Evolutionary conservation across 305 asterid species (phyloP), one percentile per base, ranked within the genome.

Genomic region (Fraxinus dipetala): DNA sequence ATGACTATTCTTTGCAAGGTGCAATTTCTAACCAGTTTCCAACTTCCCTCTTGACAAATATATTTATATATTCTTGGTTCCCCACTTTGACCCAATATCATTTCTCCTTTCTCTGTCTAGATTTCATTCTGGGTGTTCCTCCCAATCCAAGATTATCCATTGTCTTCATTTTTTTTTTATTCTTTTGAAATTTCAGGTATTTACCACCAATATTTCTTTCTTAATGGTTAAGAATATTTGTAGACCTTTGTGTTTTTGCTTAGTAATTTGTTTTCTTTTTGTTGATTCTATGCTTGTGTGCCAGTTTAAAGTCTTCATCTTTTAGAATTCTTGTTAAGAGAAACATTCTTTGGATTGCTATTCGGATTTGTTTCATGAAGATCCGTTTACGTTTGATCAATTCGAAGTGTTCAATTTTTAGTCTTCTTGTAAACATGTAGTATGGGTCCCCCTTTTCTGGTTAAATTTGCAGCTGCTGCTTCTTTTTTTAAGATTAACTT

Each of bases 121-220:
- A 77, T 73, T 78, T 16, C 79, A 83, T 84, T 56, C 73, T 77
- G 85, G 84, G 87, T 72, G 81, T 80, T 48, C 82, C 76, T 28
- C 75, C 83, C 74, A 38, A 81, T 81, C 40, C 83, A 80, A 59
- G 38, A 81, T 76, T 31, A 63, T 81, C 67, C 72, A n/a, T 24
- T n/a, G 5, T 67, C 35, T 67, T 67, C 7, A 67, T 67, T 10
- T 61, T 61, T n/a, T 48, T 11, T n/a, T 36, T 72, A 34, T 51
- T 54, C 28, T 74, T 83, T 80, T 74, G 18, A 81, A 78, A 24
- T 78, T 75, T 80, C 87, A 89, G 90, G 90, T 89, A 83, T 28
- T 30, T 31, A 35, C 72, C 34, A 70, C 76, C 30, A 59, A 34
- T 59, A 51, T 81, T 77, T 75, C 84, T 59, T 78, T 76, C 65